Evolutionary conservation across 106 monocot species (phyloP).

Genomic region (Allium sativum): DNA sequence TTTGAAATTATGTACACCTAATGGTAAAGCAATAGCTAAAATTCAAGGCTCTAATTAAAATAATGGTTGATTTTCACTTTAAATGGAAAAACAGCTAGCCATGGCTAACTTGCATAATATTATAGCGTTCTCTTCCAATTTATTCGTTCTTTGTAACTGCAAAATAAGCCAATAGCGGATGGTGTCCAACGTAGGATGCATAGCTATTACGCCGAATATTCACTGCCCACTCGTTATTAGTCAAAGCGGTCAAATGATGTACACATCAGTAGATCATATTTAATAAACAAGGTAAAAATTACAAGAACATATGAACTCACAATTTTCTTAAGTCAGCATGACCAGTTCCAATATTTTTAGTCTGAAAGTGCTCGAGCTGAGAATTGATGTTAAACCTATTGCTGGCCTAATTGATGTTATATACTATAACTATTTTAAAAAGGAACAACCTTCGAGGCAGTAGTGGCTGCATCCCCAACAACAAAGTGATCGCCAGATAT

Average conservation of each 20-base stretch:
- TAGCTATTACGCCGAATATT: slow-evolving; percentile 78
- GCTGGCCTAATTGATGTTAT: slow-evolving; percentile 73
- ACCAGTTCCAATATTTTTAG: slow-evolving; percentile 85
- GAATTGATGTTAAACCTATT: slow-evolving; percentile 91
- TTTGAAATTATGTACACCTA: no score
- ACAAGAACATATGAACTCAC: slow-evolving; percentile 22
- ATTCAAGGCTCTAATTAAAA: no score
- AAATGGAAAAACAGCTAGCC: not conserved
- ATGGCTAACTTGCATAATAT: slow-evolving; percentile 68
- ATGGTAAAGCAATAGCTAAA: no score
- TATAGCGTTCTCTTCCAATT: slow-evolving; percentile 80
- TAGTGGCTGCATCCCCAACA: no score
- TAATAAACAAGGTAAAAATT: not conserved
- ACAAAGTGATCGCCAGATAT: no score
- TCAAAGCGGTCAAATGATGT: not conserved
- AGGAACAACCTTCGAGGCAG: no score
- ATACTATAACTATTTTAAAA: no score
- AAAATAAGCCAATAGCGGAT: slow-evolving; percentile 66
- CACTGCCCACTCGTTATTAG: slow-evolving; percentile 64
- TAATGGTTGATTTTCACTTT: no score
- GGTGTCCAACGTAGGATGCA: slow-evolving; percentile 75
- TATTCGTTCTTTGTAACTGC: slow-evolving; percentile 81
- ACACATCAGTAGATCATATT: not conserved
- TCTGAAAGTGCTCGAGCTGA: slow-evolving; percentile 86
- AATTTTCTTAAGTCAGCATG: slow-evolving; percentile 72